Base-by-base conservation (phyloP, 2,329 filamentous ascomycete genomes). In the Periglandula ipomoeae region DNA sequence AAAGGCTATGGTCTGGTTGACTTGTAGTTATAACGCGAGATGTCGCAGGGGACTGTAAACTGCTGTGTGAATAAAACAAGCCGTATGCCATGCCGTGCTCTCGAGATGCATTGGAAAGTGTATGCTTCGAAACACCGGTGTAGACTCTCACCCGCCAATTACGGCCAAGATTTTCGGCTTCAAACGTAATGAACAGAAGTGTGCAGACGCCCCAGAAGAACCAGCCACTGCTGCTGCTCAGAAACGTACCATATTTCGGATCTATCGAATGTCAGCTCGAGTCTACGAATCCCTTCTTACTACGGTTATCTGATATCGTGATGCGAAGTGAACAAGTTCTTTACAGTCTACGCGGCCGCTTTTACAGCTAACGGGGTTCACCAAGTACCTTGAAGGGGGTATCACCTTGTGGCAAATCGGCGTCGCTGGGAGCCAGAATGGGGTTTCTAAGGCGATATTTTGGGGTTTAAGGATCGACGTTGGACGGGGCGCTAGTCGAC, bases 171-270 rank as follows among this genome's bases (percentile, higher is more conserved):
- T 74, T 70, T 1, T 85, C 61, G 5, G 61, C 65, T 53, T 84
- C 74, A 47, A 76, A 76, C 1, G 66, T 50, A 17, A 76, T 50
- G 58, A 81, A 87, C 2, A 81, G 58, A 8, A 71, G 7, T 1
- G 81, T 52, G 15, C 76, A 76, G 5, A 76, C 53, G 0, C 61
- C 54, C 84, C 84, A 88, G 56, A 79, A 80, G 13, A 68, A 59
- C 55, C 72, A 70, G 9, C 83, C 81, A n/a, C 85, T 86, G 52
- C 79, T 85, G 22, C 81, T 78, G 9, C 71, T 72, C 13, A 90
- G 64, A 58, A 90, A 93, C 0, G 74, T 72, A 11, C 70, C 59
- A 53, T 90, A 91, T n/a, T n/a, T n/a, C n/a, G n/a, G n/a, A n/a
- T n/a, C n/a, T n/a, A n/a, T n/a, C n/a, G n/a, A n/a, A n/a, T n/a